Evolutionary conservation across 495 filamentous ascomycete species (phyloP).

Genomic region (Copromyces sp.): DNA sequence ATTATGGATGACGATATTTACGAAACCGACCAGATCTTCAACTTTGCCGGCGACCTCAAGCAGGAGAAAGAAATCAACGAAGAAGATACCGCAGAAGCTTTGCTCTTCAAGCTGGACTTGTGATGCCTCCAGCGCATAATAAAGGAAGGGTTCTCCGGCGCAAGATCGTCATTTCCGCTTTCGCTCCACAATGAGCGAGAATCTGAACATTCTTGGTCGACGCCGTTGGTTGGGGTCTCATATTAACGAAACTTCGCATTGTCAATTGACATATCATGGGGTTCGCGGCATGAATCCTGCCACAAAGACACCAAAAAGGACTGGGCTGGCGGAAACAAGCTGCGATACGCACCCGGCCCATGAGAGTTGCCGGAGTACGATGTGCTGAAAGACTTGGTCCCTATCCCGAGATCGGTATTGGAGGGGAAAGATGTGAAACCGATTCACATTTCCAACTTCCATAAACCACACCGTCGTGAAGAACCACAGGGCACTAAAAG

Average conservation of each 20-base stretch:
- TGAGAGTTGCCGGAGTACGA: background rate
- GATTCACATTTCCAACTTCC: background rate
- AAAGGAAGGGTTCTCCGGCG: background rate
- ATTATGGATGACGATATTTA: conserved; percentile 1
- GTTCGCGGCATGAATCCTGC: background rate
- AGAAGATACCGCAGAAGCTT: background rate
- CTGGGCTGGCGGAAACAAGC: background rate
- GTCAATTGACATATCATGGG: background rate
- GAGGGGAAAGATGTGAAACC: conserved; percentile 1
- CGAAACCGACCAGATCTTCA: background rate
- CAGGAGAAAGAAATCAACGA: background rate
- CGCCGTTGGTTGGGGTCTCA: background rate
- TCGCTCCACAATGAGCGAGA: background rate
- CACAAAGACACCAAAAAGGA: background rate
- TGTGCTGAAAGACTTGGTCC: background rate
- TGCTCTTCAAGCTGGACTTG: background rate
- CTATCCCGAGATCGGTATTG: background rate
- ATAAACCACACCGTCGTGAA: conserved; percentile 1
- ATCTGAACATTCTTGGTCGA: background rate
- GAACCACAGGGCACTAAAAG: background rate
- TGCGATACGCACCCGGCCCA: background rate
- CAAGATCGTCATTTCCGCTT: background rate
- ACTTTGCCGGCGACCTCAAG: background rate
- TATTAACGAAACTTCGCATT: background rate
- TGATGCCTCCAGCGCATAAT: background rate